Conservation (phyloP, 139 green algal species). For the Medakamo hakoo region DNA sequence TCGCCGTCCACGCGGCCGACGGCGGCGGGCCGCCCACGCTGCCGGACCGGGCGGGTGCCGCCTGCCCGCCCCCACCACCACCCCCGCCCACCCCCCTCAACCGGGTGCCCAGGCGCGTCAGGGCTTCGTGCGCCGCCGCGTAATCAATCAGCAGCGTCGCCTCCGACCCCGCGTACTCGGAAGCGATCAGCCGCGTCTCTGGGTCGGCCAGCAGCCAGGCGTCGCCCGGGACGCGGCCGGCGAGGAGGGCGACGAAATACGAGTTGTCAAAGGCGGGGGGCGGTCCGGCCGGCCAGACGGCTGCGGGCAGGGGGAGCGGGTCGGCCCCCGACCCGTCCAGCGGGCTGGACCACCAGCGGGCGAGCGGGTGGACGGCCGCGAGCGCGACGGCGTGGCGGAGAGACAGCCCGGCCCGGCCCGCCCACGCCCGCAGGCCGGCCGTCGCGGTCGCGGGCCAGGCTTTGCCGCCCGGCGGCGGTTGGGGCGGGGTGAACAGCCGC, state of each 20-base stretch:
- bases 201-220: not conserved
- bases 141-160: not conserved
- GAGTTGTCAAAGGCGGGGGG: not conserved
- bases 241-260: not conserved
- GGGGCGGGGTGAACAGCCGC: slow-evolving; percentile 1
- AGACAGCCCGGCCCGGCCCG: slow-evolving; percentile 4
- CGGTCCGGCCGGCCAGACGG: too few relatives aligned
- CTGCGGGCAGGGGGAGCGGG: too few relatives aligned
- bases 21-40: not conserved
- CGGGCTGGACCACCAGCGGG: slow-evolving; percentile 1
- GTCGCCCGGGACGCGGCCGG: not conserved
- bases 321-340: not conserved
- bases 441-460: not conserved
- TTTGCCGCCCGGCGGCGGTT: too few relatives aligned
- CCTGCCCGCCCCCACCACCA: not conserved
- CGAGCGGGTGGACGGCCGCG: slow-evolving; percentile 6
- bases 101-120: not conserved
- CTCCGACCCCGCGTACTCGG: not conserved
- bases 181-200: not conserved
- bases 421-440: not conserved
- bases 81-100: too few relatives aligned
- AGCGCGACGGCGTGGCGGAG: slow-evolving; percentile 6
- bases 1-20: not conserved
- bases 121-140: not conserved
- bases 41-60: too few relatives aligned